Percentiles rank a stretch among this genome's conserved stretches.
These are phyloP conservation scores for Cladosporium oxysporum DNA, from an alignment of 2,329 filamentous ascomycete genomes.

Conservation along the genomic window DNA sequence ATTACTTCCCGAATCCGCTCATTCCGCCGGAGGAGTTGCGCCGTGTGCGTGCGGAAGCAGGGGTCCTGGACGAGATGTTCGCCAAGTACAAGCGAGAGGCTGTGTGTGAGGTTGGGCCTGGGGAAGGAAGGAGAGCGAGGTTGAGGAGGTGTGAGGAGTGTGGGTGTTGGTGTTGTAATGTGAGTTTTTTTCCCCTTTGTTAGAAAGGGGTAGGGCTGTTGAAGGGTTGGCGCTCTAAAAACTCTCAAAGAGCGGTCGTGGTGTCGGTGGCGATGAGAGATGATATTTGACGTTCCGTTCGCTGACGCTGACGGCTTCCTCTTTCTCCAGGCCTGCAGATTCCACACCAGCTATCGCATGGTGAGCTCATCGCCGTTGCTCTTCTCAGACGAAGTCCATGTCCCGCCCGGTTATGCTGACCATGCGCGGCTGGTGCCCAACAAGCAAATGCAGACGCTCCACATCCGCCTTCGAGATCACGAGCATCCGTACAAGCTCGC, in stretches of 20 bases:
- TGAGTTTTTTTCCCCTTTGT: background rate
- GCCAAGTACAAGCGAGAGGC: constrained; percentile 6
- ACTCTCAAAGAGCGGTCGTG: background rate
- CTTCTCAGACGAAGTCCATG: constrained; percentile 6
- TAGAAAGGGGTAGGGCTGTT: background rate
- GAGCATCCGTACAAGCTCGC: constrained; percentile 4
- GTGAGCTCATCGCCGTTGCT: constrained; percentile 1
- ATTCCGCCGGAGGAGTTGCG: background rate
- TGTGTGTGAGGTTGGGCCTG: background rate
- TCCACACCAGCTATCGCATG: constrained; percentile 16
- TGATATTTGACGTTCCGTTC: background rate
- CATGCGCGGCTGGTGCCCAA: background rate
- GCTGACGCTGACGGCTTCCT: background rate
- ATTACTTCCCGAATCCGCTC: constrained; percentile 7
- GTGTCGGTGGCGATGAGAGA: background rate
- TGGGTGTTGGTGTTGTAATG: constrained; percentile 12
- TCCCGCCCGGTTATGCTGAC: background rate
- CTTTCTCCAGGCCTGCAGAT: constrained; percentile 10
- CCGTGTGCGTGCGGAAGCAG: background rate
- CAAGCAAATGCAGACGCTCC: constrained; percentile 9
- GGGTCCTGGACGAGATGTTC: constrained; percentile 1
- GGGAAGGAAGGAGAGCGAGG: background rate
- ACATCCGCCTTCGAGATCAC: constrained; percentile 10
- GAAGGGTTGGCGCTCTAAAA: background rate
- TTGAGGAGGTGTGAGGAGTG: constrained; percentile 2